Base-by-base conservation (phyloP, 179 eudicot genomes). In the Sideroxylon spinosum region DNA sequence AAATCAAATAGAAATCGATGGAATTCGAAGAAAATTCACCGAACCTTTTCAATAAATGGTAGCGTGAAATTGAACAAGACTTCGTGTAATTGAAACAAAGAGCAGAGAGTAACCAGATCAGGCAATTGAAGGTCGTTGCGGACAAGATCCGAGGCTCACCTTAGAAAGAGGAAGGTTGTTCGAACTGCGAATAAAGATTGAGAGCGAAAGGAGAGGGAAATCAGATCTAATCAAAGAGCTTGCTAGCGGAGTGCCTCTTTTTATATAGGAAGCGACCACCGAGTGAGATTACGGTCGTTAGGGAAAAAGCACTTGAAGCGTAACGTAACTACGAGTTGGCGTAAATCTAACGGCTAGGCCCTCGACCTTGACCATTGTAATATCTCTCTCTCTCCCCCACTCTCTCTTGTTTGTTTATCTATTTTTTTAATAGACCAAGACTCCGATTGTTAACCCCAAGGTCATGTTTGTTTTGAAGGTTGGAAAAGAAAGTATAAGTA, bases 191-290 rank as follows among this genome's bases (percentile, higher is more conserved):
- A 29, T 29, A 44, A 37, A 37, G 44, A 37, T 37, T 6, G 61
- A 76, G 56, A 29, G 72, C 20, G 79, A 60, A 26, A 49, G 71
- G 74, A 50, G 74, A 71, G 76, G 76, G 63, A 72, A 74, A 57
- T 74, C 50, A 59, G 77, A 59, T 59, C 67, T 59, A 26, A 59
- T 29, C 12, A 26, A 32, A 17, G 16, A 32, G 65, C 16, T 9
- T 17, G 66, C 9, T 4, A 1, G 72, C 0, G 50, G 66, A 3
- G 53, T 1, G 56, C 56, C 44, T 9, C 20, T 20, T 68, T 66
- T 61, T 52, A 52, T 52, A 9, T 6, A 52, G 12, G 16, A 14
- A 52, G 56, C 56, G 56, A 9, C 16, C 14, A 52, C 2, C 4
- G 44, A 37, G 44, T 37, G 44, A 37, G 44, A 37, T 37, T 37